Percentiles rank a stretch among this genome's conserved stretches.
Conservation (phyloP, 129 eudicot genomes). For the Tagetes patula region DNA sequence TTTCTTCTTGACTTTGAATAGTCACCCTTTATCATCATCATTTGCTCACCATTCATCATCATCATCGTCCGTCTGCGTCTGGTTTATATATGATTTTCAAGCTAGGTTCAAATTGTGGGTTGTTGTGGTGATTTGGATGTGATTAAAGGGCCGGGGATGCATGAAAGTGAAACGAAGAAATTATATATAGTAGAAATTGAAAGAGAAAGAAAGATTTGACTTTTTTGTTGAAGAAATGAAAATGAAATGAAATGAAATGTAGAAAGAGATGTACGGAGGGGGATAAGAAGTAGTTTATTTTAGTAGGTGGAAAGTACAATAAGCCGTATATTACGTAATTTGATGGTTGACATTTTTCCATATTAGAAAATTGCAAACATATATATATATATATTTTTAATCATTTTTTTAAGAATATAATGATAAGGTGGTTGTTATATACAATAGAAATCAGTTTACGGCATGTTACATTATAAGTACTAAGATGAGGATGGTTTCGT, state of each 20-base stretch:
- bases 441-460: too few species aligned
- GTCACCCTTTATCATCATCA: constrained; percentile 35
- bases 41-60: constrained; percentile 23
- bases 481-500: too few species aligned
- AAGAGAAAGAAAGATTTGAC: constrained; percentile 33
- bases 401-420: too few species aligned
- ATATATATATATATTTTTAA: too few species aligned
- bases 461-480: too few species aligned
- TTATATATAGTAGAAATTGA: constrained; percentile 21
- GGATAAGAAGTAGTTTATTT: constrained; percentile 20
- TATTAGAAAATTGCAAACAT: neutral
- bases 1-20: constrained; percentile 39
- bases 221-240: constrained; percentile 30
- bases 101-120: constrained; percentile 10
- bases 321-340: constrained; percentile 35
- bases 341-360: constrained; percentile 27
- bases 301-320: constrained; percentile 40
- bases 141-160: constrained; percentile 9
- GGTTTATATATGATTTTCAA: neutral
- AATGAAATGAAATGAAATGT: constrained; percentile 10
- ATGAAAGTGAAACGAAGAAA: constrained; percentile 26
- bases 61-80: neutral
- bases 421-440: too few species aligned
- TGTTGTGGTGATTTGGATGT: constrained; percentile 24
- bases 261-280: constrained; percentile 38